These are phyloP conservation scores for Teratosphaeria viscida DNA, from an alignment of 2,329 filamentous ascomycete species.

Conservation along the genomic window DNA sequence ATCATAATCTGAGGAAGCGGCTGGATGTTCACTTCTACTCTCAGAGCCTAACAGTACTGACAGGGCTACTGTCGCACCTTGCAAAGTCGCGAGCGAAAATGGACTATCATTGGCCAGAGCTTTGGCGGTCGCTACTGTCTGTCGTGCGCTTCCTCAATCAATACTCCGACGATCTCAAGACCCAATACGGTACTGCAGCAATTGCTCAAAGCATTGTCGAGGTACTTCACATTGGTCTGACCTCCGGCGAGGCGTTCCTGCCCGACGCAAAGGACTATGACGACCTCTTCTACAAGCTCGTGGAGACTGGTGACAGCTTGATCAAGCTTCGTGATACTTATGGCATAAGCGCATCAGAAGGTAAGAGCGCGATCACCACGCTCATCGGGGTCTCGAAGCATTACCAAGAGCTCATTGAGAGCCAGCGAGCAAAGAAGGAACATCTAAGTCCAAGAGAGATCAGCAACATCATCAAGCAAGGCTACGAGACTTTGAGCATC, in stretches of 20 bases:
- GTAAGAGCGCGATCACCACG: conserved; percentile 64
- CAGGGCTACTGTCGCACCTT: conserved; percentile 74
- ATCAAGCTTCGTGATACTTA: conserved; percentile 75
- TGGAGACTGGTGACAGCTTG: conserved; percentile 78
- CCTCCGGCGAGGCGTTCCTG: conserved; percentile 79
- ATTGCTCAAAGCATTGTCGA: conserved; percentile 72
- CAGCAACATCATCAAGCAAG: conserved; percentile 84
- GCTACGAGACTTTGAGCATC: conserved; percentile 89
- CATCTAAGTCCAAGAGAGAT: conserved; percentile 70
- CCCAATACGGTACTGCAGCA: conserved; percentile 56
- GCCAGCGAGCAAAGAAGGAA: conserved; percentile 46
- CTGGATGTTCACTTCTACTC: conserved; percentile 65
- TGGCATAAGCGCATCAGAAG: conserved; percentile 29
- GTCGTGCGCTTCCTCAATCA: conserved; percentile 84
- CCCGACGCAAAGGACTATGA: conserved; percentile 83
- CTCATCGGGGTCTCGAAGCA: conserved; percentile 74
- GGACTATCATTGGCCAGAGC: conserved; percentile 84
- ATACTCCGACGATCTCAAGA: conserved; percentile 68
- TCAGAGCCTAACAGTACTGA: conserved; percentile 68
- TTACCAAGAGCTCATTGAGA: conserved; percentile 72
- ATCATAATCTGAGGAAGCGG: conserved; percentile 79
- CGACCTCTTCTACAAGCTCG: conserved; percentile 95
- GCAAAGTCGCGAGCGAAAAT: conserved; percentile 73
- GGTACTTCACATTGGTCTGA: conserved; percentile 72
- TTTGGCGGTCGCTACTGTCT: conserved; percentile 81